phyloP scores from a whole-genome alignment of 352 stramenopile genomes.

The Phytophthora hybrid region DNA sequence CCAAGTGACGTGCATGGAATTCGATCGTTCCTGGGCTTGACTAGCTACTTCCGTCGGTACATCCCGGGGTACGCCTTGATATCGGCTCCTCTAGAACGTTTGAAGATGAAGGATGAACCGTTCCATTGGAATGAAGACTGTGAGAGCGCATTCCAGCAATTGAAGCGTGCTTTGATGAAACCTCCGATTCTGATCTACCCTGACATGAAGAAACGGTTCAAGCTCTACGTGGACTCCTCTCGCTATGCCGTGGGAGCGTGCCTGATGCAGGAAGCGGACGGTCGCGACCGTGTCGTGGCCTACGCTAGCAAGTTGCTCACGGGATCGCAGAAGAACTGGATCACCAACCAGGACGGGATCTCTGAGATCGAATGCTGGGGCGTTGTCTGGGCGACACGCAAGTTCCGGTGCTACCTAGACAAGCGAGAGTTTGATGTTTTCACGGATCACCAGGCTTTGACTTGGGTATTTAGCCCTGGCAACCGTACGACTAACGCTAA shows the following conservation, averaged over 20 bases:
- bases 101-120: not conserved
- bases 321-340: too few species aligned
- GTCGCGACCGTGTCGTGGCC: not conserved
- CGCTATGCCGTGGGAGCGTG: constrained; percentile 1
- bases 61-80: constrained; percentile 7
- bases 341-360: too few species aligned
- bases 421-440: too few species aligned
- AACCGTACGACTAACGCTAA: not conserved
- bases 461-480: too few species aligned
- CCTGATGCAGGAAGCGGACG: constrained; percentile 4
- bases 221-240: constrained; percentile 6
- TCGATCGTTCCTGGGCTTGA: not conserved
- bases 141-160: not conserved
- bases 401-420: too few species aligned
- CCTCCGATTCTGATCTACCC: constrained; percentile 11
- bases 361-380: too few species aligned
- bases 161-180: constrained; percentile 1
- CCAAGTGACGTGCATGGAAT: too few species aligned
- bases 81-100: not conserved
- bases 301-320: too few species aligned
- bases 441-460: too few species aligned
- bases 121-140: constrained; percentile 3
- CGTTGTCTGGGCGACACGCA: too few species aligned
- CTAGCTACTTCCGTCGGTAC: constrained; percentile 4
- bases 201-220: constrained; percentile 2